Evolutionary conservation across 306 rosid species (phyloP), one percentile per base, ranked within the genome.

Genomic region (Vachellia collinsii): DNA sequence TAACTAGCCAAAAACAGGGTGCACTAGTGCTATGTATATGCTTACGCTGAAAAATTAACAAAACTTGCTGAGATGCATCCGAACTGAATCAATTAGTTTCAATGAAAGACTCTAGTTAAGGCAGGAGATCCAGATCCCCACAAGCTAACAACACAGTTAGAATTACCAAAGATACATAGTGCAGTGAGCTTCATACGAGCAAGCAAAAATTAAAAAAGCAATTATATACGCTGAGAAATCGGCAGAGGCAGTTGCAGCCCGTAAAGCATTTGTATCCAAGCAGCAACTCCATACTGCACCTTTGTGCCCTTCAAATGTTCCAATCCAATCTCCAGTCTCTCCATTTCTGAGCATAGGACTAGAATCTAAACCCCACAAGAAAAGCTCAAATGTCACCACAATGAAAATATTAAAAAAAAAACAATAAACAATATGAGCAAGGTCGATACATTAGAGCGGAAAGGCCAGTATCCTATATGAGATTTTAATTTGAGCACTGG

Each of bases 281-380:
- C 97, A 90, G 89, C 99, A 96, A 79, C 99, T 96, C 99, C 99
- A 96, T 4, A 96, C 99, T 0, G 99, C 99, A 81, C 99, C 99
- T 85, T 96, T 96, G 82, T 96, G 99, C 41, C 99, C 99, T 86
- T 93, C 97, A 86, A 93, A 96, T 9, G 99, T 96, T 48, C 99
- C 99, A 78, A 96, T 92, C 99, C 99, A 96, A 80, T 96, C 99
- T 63, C 99, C 99, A 43, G 97, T 93, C 84, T 96, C 98, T 72
- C 98, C 99, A 83, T 96, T 93, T 84, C 99, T 89, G 50, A 96
- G 91, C 99, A 96, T 96, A 11, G 99, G 99, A 79, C 88, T 93
- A 72, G 97, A 89, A 92, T 96, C 99, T 95, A 70, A 47, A 62
- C 69, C 47, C 65, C 74, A 68, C 64, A 82, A 51, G 53, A 62